Evolutionary conservation across 805 yeast species (phyloP), one percentile per base, ranked within the genome.

Genomic region (Zygoascus ofunaensis): DNA sequence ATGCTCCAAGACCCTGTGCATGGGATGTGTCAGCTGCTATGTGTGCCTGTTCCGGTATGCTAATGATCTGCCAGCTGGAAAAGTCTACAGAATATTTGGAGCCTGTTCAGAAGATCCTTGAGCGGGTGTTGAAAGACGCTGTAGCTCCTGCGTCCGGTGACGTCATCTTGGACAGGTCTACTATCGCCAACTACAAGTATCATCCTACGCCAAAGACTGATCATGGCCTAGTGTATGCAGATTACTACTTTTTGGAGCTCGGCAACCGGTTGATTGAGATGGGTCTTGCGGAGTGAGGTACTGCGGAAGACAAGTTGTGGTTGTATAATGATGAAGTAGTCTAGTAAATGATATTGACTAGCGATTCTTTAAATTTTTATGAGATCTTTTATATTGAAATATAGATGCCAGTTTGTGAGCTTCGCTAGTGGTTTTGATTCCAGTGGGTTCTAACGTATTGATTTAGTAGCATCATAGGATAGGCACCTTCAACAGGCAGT

Each of bases 161-260:
- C 28, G 53, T 61, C 4, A 55, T 59, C 24, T 51, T 61, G n/a
- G 49, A 42, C 20, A 41, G 55, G 37, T 43, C 61, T 15, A 60
- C 65, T 5, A 53, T 49, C 22, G 58, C 54, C 45, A 54, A 58
- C 43, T 57, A 60, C 42, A 51, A 52, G 4, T 52, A 57, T 39
- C 50, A 60, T 5, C 17, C 37, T 24, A 41, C 37, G 17, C 38
- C 43, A 26, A 42, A 44, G 8, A 45, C 44, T 2, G 59, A 54
- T 30, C 59, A 56, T 39, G 66, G 65, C 4, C 49, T 59, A 17
- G 63, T 59, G 14, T 61, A 61, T 42, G 65, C 58, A 2, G 66
- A 61, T 40, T 61, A 59, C 39, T 61, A 60, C 45, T 61, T 58
- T 46, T 36, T 61, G 18, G 52, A 47, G 14, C 44, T 56, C 21